Evolutionary conservation across 1,284 basidiomycete species (phyloP).

Genomic region (Entoloma clypeatum): DNA sequence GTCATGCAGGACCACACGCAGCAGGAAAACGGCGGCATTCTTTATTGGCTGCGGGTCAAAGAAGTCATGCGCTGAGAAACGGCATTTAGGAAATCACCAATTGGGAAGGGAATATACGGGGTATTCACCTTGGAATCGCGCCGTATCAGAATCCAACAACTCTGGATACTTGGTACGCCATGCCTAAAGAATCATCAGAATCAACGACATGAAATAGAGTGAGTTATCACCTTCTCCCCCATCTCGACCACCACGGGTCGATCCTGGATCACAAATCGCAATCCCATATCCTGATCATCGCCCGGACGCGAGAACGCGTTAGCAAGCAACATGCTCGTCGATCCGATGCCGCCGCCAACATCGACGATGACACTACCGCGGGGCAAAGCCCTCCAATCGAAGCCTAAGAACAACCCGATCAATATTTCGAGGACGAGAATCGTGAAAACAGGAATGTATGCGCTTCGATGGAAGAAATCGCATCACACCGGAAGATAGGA

Average conservation of each 20-base stretch:
- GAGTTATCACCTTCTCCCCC: constrained; percentile 44
- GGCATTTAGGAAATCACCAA: constrained; percentile 1
- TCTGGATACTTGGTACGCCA: constrained; percentile 63
- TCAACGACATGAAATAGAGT: background rate
- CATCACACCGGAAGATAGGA: too few species aligned
- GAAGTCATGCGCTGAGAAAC: constrained; percentile 59
- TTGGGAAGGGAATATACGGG: constrained; percentile 1
- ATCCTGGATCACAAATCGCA: constrained; percentile 70
- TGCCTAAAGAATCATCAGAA: constrained; percentile 33
- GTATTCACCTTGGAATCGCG: constrained; percentile 54
- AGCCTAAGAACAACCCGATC: constrained; percentile 37
- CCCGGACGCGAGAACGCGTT: constrained; percentile 39
- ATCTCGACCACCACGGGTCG: constrained; percentile 58
- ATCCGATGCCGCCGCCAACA: constrained; percentile 74
- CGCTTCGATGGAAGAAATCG: constrained; percentile 5
- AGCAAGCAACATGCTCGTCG: constrained; percentile 64
- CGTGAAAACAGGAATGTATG: constrained; percentile 1
- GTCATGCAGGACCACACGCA: constrained; percentile 70
- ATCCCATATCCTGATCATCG: constrained; percentile 26
- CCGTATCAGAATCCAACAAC: constrained; percentile 52
- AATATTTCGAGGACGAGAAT: background rate
- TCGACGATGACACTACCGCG: constrained; percentile 61
- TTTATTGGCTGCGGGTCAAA: constrained; percentile 58
- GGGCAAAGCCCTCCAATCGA: constrained; percentile 58
- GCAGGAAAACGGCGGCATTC: constrained; percentile 58